Base-by-base conservation (phyloP, 768 basidiomycete species). In the Trametes elegans region DNA sequence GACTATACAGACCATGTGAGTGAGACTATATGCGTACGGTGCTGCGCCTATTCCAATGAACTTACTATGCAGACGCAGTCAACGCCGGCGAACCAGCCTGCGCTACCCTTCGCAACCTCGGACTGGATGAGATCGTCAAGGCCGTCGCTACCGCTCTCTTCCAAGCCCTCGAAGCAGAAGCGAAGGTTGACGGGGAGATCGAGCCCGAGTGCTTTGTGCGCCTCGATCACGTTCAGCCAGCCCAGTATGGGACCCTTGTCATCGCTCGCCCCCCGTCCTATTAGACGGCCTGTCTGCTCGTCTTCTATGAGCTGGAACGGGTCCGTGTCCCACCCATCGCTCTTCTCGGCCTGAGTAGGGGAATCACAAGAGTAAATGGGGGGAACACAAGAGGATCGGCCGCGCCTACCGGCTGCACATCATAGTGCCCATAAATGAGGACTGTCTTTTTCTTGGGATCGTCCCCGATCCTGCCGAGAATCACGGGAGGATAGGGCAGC, bases 161-260 rank as follows among this genome's bases (percentile, higher is more conserved):
- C 96, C 95, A 97, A 98, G 5, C 90, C 95, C 69, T 98, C 96
- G 63, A 98, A 94, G 76, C 90, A 92, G 75, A 90, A 85, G 60
- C 84, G 82, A 51, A 98, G 72, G 68, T 98, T 97, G 23, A 98
- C 91, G 1, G 95, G 95, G 18, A 97, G 79, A 28, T 83, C 80
- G 41, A 83, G 74, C 24, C 80, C 76, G 34, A 81, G 79, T 52
- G 84, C 73, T 44, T 79, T 73, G 52, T 96, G 93, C 52, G 90
- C 93, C 63, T 96, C 86, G 42, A 97, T 76, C 39, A 93, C 87
- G 65, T 94, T 93, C 55, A 96, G 71, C 93, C 93, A 95, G 13
- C 88, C 93, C 7, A 92, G 71, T 35, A 95, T 76, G 13, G 92
- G 92, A 0, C 93, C 93, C 71, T 96, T 96, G 75, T 95, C 94